Conservation (phyloP, 2,329 filamentous ascomycete species). For the Fusarium buharicum region DNA sequence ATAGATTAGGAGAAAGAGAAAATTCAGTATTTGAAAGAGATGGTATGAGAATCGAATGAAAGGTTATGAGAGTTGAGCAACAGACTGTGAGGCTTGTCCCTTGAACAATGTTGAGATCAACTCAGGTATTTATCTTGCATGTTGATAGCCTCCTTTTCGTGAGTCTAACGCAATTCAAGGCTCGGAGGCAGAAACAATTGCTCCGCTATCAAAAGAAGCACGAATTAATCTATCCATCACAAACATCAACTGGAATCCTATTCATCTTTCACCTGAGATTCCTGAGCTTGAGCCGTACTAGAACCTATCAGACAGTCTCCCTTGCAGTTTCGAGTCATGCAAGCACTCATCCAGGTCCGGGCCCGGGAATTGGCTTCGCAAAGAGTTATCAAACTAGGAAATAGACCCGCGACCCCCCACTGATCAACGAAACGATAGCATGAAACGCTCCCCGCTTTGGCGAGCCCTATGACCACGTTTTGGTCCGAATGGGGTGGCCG, state of each 20-base stretch:
- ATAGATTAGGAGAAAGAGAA: not conserved
- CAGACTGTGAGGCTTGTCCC: conserved; percentile 11
- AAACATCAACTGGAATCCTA: not conserved
- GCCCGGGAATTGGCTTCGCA: conserved; percentile 4
- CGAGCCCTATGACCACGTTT: conserved; percentile 9
- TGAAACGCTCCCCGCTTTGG: conserved; percentile 10
- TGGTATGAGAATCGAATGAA: conserved; percentile 1
- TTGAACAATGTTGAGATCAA: not conserved
- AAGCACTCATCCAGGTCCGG: not conserved
- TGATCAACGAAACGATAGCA: conserved; percentile 26
- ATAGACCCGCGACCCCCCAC: conserved; percentile 9
- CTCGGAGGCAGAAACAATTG: conserved; percentile 3
- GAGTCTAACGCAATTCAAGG: conserved; percentile 16
- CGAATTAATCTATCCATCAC: not conserved
- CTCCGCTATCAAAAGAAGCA: not conserved
- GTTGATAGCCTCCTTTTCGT: not conserved
- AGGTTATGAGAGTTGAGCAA: conserved; percentile 12
- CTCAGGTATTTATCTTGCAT: conserved; percentile 14
- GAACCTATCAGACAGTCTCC: not conserved
- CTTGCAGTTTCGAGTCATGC: conserved; percentile 5
- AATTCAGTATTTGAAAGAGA: conserved; percentile 7
- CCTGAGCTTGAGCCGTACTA: not conserved
- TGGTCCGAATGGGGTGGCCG: not conserved
- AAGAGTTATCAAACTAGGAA: conserved; percentile 15
- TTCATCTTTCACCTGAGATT: not conserved